These are phyloP conservation scores for Pseudoneurospora amorphoporcata DNA, from an alignment of 495 filamentous ascomycete genomes.

Conservation along the genomic window DNA sequence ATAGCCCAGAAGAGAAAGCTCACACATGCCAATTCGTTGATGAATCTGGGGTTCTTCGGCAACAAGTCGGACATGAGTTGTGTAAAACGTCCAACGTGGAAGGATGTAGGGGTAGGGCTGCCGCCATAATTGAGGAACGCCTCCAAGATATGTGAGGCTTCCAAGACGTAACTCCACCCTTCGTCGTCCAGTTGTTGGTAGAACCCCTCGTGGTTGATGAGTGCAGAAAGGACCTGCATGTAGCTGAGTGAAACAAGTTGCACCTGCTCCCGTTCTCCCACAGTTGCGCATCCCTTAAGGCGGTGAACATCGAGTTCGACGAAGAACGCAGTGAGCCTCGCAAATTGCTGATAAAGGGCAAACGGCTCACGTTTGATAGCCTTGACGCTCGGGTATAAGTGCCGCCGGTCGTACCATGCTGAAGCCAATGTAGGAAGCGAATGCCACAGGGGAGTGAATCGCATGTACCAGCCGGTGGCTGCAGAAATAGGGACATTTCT, in stretches of 20 bases:
- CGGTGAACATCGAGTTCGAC: slow-evolving; percentile 19
- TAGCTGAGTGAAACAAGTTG: slow-evolving; percentile 21
- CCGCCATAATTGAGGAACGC: slow-evolving; percentile 20
- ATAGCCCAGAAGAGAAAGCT: slow-evolving; percentile 19
- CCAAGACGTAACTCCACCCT: slow-evolving; percentile 19
- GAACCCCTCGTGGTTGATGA: slow-evolving; percentile 25
- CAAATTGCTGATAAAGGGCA: slow-evolving; percentile 22
- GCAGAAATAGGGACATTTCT: slow-evolving; percentile 9
- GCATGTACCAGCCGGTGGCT: slow-evolving; percentile 26
- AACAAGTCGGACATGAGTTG: slow-evolving; percentile 22
- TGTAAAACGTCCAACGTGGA: slow-evolving; percentile 18
- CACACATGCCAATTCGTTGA: slow-evolving; percentile 31
- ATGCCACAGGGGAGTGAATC: slow-evolving; percentile 30
- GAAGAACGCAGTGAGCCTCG: slow-evolving; percentile 20
- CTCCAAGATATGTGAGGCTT: slow-evolving; percentile 19
- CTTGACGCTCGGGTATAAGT: slow-evolving; percentile 4
- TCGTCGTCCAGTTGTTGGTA: slow-evolving; percentile 11
- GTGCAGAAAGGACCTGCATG: slow-evolving; percentile 14
- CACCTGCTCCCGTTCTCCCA: background rate
- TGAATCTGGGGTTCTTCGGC: slow-evolving; percentile 29
- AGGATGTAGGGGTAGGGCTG: slow-evolving; percentile 5
- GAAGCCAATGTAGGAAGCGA: slow-evolving; percentile 8
- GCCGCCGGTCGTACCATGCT: slow-evolving; percentile 1
- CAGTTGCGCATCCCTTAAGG: background rate
- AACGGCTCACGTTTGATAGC: slow-evolving; percentile 15